These are phyloP conservation scores for Phytophthora cryptogea DNA, from an alignment of 352 stramenopile genomes.

Conservation along the genomic window DNA sequence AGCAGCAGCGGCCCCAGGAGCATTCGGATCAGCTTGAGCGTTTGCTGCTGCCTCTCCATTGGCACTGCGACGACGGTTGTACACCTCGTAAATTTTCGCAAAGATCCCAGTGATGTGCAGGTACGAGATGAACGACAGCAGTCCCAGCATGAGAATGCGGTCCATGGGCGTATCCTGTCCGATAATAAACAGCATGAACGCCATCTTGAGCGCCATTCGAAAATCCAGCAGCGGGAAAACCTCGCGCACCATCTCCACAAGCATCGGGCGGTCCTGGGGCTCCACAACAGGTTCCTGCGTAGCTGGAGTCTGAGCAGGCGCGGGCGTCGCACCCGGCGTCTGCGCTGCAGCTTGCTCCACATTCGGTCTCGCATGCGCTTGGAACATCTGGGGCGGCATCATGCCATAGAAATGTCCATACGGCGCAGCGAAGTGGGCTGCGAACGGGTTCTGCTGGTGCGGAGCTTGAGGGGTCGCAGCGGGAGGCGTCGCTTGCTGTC, in stretches of 20 bases:
- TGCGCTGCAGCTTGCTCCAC: conserved; percentile 4
- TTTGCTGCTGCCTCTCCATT: conserved; percentile 29
- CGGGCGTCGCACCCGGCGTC: conserved; percentile 9
- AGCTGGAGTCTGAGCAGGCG: conserved; percentile 11
- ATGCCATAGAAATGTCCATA: conserved; percentile 43
- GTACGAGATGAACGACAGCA: conserved; percentile 79
- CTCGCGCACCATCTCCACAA: conserved; percentile 60
- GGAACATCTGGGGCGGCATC: conserved; percentile 40
- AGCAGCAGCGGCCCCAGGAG: conserved; percentile 22
- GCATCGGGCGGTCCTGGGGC: conserved; percentile 22
- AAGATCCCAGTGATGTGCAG: conserved; percentile 87
- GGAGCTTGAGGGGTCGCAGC: conserved; percentile 1
- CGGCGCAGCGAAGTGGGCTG: conserved; percentile 24
- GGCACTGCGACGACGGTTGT: conserved; percentile 39
- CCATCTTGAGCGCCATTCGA: conserved; percentile 84
- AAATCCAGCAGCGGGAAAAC: conserved; percentile 71
- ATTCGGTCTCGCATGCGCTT: conserved; percentile 13
- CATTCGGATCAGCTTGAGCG: conserved; percentile 20
- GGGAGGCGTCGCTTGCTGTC: conserved; percentile 5
- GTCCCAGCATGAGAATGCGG: conserved; percentile 70
- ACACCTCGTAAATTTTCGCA: conserved; percentile 79
- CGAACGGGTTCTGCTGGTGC: conserved; percentile 22
- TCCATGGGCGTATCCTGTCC: conserved; percentile 81
- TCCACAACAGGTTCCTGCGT: conserved; percentile 17
- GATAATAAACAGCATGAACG: conserved; percentile 90